Evolutionary conservation across 495 filamentous ascomycete species (phyloP), one percentile per base, ranked within the genome.

Genomic region (Penicillium manginii): DNA sequence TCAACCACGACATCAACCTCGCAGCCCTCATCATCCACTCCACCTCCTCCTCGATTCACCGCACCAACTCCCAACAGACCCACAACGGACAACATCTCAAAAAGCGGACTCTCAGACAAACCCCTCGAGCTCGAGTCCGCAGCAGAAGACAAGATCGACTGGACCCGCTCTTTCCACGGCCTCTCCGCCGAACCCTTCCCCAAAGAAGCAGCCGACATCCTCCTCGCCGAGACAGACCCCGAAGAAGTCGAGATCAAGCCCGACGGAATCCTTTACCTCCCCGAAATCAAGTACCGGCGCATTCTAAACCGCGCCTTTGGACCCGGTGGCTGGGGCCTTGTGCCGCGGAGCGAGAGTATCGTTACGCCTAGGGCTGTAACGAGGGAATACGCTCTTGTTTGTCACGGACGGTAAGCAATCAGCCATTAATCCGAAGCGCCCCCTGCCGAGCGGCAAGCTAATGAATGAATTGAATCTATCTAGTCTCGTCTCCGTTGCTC

Each of bases 211-310:
- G 81, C 87, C 4, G 83, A 88, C 29, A 77, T 92, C 5, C 75
- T 98, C 49, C 81, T 91, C 55, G 81, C 84, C 29, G 84, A 84
- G 21, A 77, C 92, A 10, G 74, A 84, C 35, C 74, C 81, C 6
- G 83, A 89, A 17, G 93, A 98, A 73, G 85, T 98, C 46, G 94
- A 98, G 81, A 86, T 98, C 66, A 98, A 98, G 79, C 89, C 91
- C 23, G 94, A 98, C 75, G 94, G 94, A 29, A 96, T 98, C 64
- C 79, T 97, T 48, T 98, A 97, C 70, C 81, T 98, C 54, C 94
- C 94, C 14, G 94, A 98, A 83, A 98, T 98, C 79, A 98, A 98
- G 74, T 98, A 98, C 74, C 81, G 94, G 21, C 81, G 94, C 39
- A 97, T 97, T 56, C 75, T 98, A 62, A 97, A 97, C 68, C 69